Base-by-base conservation (phyloP, 2,329 filamentous ascomycete species). In the Venturiaceae sp. region DNA sequence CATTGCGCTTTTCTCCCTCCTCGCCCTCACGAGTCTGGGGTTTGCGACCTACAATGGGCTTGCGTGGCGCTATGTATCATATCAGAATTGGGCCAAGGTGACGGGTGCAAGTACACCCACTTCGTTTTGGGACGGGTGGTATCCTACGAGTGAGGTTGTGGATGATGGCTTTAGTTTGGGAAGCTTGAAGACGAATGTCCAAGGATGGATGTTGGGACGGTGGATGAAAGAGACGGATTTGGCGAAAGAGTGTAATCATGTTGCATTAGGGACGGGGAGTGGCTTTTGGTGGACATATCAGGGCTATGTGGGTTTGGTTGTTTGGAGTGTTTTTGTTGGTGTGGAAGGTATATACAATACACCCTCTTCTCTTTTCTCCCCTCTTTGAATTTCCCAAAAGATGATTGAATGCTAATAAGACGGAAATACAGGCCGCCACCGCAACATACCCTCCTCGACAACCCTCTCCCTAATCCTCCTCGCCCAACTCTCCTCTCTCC, bases 221-320 rank as follows among this genome's bases (percentile, higher is more conserved):
- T 85, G 82, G 82, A 66, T 82, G 60, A 75, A 71, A 50, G 78
- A 83, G 36, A 77, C 77, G 2, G 74, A 80, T 26, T 66, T 84
- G 23, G 75, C 80, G 61, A 68, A 69, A 8, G 79, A 83, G 66
- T 76, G 77, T 11, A 73, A 83, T 59, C 77, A 81, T 60, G 80
- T 83, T 26, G 71, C 83, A 4, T 74, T 80, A 6, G 78, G 80
- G 64, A 80, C 76, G 54, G 73, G 77, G 3, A 77, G 79, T 53
- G 77, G 81, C 16, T 79, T 83, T 65, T 83, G 83, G 77, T 86
- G 83, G 80, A 81, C 79, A 6, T 81, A 82, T 61, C 83, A 86
- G 69, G 73, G 82, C 46, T 80, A 83, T 60, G 71, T 82, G 13
- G 78, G 76, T 30, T 73, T 78, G 13, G 71, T 80, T 32, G 75